Base-by-base conservation (phyloP, 176 grass and related monocot genomes). In the Chloris gayana region DNA sequence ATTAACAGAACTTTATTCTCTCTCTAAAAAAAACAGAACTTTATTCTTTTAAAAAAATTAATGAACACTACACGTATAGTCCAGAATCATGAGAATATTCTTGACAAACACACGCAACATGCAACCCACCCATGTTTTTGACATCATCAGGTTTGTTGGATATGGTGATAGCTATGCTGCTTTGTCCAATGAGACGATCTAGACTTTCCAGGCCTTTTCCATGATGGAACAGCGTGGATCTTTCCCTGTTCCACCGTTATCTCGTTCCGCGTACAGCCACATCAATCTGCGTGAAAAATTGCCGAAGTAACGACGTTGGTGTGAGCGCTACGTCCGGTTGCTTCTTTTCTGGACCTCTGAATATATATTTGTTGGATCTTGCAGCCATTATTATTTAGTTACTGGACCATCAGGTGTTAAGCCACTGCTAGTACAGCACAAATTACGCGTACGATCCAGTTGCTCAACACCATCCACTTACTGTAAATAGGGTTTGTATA, bases 341-440 rank as follows among this genome's bases (percentile, higher is more conserved):
- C 62, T 59, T 58, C 25, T 47, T 67, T 73, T 64, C 33, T 45
- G 76, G 64, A 42, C 49, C 45, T 54, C 72, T 76, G 72, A 72
- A 75, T 72, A n/a, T n/a, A n/a, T n/a, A 66, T 66, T 77, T 68
- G 83, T 86, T 85, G 78, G 83, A 89, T 89, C 83, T 85, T 61
- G 78, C 38, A 72, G 41, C 70, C 76, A 34, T 38, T 63, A 44
- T 47, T 54, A 6, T 17, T n/a, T n/a, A n/a, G n/a, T n/a, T 22
- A 32, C 69, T 60, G 78, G 66, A 41, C 49, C 87, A 85, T 72
- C 17, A 79, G 35, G 32, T 38, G 46, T 29, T 37, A 37, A 19
- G 13, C 76, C 42, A 35, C 42, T 67, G 17, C 0, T 18, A 18
- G 26, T 6, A n/a, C n/a, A n/a, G n/a, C n/a, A n/a, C n/a, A n/a